Conservation (phyloP, 768 basidiomycete species). For the Auricularia auricula-judae region DNA sequence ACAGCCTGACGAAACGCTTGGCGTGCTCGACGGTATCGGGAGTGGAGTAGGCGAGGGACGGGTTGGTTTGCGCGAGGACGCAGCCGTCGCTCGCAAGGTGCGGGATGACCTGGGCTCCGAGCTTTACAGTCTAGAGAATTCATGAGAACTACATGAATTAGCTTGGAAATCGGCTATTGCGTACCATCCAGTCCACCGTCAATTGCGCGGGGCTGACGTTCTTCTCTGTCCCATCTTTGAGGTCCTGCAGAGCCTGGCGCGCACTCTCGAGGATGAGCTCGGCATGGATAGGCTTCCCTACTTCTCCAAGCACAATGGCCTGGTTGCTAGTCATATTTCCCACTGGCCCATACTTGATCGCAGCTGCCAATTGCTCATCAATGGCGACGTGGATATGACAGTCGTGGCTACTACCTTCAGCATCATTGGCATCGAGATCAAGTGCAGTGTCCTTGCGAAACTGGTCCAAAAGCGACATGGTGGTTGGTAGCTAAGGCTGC, state of each 20-base stretch:
- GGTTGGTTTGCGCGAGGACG: constrained; percentile 5
- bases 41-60: constrained; percentile 7
- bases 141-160: not conserved
- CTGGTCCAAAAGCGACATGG: constrained; percentile 8
- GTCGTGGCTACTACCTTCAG: not conserved
- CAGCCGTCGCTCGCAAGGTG: not conserved
- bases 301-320: constrained; percentile 11
- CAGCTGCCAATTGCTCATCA: not conserved
- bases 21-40: constrained; percentile 12
- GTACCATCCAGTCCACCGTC: constrained; percentile 14
- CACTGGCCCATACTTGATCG: constrained; percentile 8
- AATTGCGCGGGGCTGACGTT: constrained; percentile 5
- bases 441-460: constrained; percentile 11
- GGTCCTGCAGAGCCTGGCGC: constrained; percentile 6
- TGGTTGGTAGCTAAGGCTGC: not conserved
- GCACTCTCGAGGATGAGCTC: constrained; percentile 7
- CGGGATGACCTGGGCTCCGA: not conserved
- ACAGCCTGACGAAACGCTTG: constrained; percentile 10
- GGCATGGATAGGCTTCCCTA: constrained; percentile 7
- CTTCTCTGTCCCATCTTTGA: not conserved
- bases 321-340: constrained; percentile 14
- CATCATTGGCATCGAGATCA: constrained; percentile 15
- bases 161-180: not conserved
- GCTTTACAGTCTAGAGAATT: not conserved
- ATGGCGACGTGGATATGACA: not conserved